Evolutionary conservation across 441 rosid genomes (phyloP), one percentile per base, ranked within the genome.

Genomic region (Lepidium campestre): DNA sequence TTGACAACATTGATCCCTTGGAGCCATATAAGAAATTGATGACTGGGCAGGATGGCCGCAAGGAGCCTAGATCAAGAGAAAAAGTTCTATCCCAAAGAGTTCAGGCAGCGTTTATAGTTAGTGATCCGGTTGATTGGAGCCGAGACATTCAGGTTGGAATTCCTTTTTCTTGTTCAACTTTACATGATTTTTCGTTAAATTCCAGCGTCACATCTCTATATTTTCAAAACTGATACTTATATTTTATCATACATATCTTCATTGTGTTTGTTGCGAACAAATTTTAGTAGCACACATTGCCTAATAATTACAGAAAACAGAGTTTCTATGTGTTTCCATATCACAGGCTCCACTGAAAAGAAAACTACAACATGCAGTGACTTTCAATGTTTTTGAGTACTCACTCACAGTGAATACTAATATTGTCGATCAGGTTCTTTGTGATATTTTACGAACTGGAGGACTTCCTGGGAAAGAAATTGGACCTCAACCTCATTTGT

Each of bases 81-180:
- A 48, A n/a, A 32, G 55, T 88, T 25, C 31, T 37, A 37, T 79
- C 86, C 29, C 73, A 78, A 13, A 82, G 83, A 82, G 96, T 88
- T 68, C 80, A 83, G 79, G 97, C 97, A 55, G 89, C 89, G 17
- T 90, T 90, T 81, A 48, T 92, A 41, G 88, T 90, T 54, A 90
- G 97, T 71, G 98, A 92, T 77, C 73, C 98, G 52, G 85, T 90
- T 70, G 98, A 92, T 75, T 88, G 98, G 97, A 85, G 97, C 85
- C 81, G 90, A 70, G 96, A 92, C 77, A 80, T 86, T 70, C 98
- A 88, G 97, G 98, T 90, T 67, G 3, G 36, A 11, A 40, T 57
- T 37, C 34, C 46, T 10, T 2, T 32, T 42, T 25, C 17, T 19
- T 44, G 36, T 37, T 57, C 52, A 27, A 17, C 10, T 29, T 34